A percentile compares a stretch with the other conserved stretches of the same genome.
Conservation (phyloP, 2,329 filamentous ascomycete genomes). For the Arthroderma sp. region DNA sequence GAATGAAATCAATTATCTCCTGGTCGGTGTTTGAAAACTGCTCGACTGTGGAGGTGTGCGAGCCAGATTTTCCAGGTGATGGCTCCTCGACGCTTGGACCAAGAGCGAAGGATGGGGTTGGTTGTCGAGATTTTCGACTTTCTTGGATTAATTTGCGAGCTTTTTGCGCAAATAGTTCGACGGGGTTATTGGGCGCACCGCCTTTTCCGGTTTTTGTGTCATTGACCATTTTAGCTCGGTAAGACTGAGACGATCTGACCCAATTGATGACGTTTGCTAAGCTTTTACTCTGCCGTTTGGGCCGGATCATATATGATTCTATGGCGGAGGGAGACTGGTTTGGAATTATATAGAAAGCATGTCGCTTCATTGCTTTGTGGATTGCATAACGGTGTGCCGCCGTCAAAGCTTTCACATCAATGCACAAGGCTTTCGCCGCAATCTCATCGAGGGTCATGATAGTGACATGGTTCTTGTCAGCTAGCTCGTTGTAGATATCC, state of each 20-base stretch:
- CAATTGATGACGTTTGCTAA: slow-evolving; percentile 41
- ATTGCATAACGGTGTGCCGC: slow-evolving; percentile 23
- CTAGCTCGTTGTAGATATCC: slow-evolving; percentile 25
- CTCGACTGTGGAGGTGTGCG: slow-evolving; percentile 21
- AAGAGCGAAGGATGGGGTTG: slow-evolving; percentile 29
- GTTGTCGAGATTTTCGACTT: slow-evolving; percentile 30
- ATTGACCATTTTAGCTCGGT: slow-evolving; percentile 20
- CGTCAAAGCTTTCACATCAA: slow-evolving; percentile 18
- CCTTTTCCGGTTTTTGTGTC: background rate
- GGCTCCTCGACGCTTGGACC: slow-evolving; percentile 17
- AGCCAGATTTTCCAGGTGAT: slow-evolving; percentile 13
- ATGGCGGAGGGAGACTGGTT: slow-evolving; percentile 23
- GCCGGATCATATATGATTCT: slow-evolving; percentile 36
- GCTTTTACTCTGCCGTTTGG: slow-evolving; percentile 36
- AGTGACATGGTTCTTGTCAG: slow-evolving; percentile 23
- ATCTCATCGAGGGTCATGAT: slow-evolving; percentile 26
- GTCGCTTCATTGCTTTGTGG: slow-evolving; percentile 20
- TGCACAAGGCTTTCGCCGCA: slow-evolving; percentile 21
- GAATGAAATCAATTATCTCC: slow-evolving; percentile 43
- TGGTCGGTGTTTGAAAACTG: slow-evolving; percentile 38
- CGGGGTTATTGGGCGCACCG: slow-evolving; percentile 19
- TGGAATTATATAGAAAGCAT: slow-evolving; percentile 23
- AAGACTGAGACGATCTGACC: slow-evolving; percentile 44
- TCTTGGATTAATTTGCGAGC: slow-evolving; percentile 28
- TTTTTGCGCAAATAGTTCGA: slow-evolving; percentile 33